Evolutionary conservation across 345 rosid genomes (phyloP).

Genomic region (Gossypioides kirkii): DNA sequence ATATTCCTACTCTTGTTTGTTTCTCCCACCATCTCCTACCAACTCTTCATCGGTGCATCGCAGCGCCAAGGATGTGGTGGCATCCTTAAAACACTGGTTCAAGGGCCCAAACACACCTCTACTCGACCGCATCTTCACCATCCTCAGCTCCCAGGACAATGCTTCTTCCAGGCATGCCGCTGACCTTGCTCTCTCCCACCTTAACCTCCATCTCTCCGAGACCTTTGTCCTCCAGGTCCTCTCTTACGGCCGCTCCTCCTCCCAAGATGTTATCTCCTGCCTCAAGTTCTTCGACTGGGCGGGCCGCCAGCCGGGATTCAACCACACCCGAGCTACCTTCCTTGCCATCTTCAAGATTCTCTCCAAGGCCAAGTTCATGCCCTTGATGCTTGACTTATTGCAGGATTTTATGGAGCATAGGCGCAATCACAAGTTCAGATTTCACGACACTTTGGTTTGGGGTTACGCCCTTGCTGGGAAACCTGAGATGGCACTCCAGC

Average conservation of each 20-base stretch:
- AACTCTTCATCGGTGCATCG: neutral
- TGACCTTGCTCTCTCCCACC: constrained; percentile 33
- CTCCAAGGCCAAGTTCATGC: constrained; percentile 35
- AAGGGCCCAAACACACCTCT: constrained; percentile 21
- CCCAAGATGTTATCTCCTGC: constrained; percentile 49
- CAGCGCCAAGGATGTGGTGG: constrained; percentile 32
- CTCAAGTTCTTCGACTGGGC: constrained; percentile 94
- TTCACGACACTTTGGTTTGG: constrained; percentile 52
- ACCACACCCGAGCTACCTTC: constrained; percentile 60
- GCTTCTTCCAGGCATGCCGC: constrained; percentile 17
- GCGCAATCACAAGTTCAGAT: constrained; percentile 24
- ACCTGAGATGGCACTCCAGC: constrained; percentile 57
- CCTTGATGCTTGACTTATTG: constrained; percentile 43
- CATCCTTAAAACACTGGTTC: constrained; percentile 62
- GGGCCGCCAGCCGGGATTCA: constrained; percentile 55
- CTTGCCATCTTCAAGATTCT: constrained; percentile 72
- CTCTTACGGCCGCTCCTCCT: constrained; percentile 29
- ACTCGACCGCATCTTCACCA: constrained; percentile 41
- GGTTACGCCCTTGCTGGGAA: constrained; percentile 80
- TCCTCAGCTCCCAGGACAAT: constrained; percentile 31
- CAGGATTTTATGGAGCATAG: constrained; percentile 20
- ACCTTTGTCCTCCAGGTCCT: constrained; percentile 59
- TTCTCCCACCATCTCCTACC: neutral
- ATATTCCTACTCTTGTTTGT: neutral
- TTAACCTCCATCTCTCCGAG: constrained; percentile 51